Evolutionary conservation across 1,284 basidiomycete species (phyloP).

Genomic region (Naganishia sp.): DNA sequence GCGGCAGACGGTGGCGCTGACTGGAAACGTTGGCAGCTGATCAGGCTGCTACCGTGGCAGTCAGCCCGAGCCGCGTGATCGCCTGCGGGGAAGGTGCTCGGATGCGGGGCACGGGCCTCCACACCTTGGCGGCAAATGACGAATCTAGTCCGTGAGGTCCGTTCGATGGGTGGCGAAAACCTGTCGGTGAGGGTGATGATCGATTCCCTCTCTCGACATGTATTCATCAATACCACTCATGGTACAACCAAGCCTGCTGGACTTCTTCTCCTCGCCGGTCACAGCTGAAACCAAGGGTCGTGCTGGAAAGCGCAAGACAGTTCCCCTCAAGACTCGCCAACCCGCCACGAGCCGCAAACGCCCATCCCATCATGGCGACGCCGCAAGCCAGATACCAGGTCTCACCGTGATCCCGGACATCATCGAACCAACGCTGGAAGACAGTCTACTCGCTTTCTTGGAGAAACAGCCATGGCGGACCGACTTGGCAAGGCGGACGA

Average conservation of each 20-base stretch:
- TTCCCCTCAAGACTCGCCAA: too few relatives aligned
- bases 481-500: slow-evolving; percentile 20
- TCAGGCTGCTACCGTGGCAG: neutral
- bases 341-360: neutral
- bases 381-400: slow-evolving; percentile 1
- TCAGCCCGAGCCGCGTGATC: slow-evolving; percentile 2
- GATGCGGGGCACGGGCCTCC: slow-evolving; percentile 4
- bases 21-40: neutral
- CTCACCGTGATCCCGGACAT: slow-evolving; percentile 11
- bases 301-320: too few relatives aligned
- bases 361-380: neutral
- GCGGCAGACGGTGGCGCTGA: too few relatives aligned
- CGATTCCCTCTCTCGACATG: too few relatives aligned
- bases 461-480: slow-evolving; percentile 23
- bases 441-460: slow-evolving; percentile 9
- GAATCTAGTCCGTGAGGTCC: neutral
- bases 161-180: neutral
- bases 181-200: too few relatives aligned
- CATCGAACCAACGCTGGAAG: slow-evolving; percentile 4
- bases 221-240: neutral
- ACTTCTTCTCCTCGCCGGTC: slow-evolving; percentile 6
- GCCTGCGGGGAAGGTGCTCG: neutral
- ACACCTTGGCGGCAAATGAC: neutral
- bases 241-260: slow-evolving; percentile 7
- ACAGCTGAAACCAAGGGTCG: neutral